Conservation (phyloP, 768 basidiomycete species). For the Pleurotus ostreatus region DNA sequence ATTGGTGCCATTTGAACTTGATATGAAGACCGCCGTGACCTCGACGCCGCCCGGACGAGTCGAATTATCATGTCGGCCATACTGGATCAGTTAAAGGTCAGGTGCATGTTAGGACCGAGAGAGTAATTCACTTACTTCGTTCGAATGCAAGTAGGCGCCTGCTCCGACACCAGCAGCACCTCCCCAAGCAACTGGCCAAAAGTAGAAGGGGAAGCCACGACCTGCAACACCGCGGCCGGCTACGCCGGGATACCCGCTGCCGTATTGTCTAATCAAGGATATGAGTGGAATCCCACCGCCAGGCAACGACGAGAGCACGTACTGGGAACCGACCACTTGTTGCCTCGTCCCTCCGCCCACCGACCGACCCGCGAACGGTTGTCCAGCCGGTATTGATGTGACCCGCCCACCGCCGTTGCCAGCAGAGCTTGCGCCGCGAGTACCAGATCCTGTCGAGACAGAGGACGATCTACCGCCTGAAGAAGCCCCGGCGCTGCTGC, state of each 20-base stretch:
- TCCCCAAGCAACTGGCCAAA: constrained; percentile 54
- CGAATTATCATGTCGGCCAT: constrained; percentile 37
- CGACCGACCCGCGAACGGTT: constrained; percentile 33
- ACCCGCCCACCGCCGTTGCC: constrained; percentile 20
- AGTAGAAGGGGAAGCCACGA: constrained; percentile 47
- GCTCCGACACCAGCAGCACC: constrained; percentile 18
- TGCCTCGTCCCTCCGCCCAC: constrained; percentile 42
- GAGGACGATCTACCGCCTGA: constrained; percentile 2
- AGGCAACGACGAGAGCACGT: constrained; percentile 10
- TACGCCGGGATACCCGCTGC: constrained; percentile 51
- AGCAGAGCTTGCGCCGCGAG: constrained; percentile 13
- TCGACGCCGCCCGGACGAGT: constrained; percentile 48
- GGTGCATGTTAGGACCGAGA: too few species aligned
- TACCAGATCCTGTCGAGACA: constrained; percentile 12
- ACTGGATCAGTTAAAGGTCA: constrained; percentile 23
- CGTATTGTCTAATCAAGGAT: constrained; percentile 35
- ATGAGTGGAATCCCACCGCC: not conserved
- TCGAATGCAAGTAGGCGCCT: constrained; percentile 18
- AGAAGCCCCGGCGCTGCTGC: not conserved
- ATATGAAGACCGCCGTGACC: constrained; percentile 39
- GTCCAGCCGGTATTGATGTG: constrained; percentile 30
- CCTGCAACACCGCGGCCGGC: constrained; percentile 34
- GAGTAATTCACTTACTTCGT: constrained; percentile 31
- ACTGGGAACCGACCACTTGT: constrained; percentile 37
- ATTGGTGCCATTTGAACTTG: constrained; percentile 26